These are phyloP conservation scores for Ascochyta pisi DNA, from an alignment of 2,329 filamentous ascomycete species.

Conservation along the genomic window DNA sequence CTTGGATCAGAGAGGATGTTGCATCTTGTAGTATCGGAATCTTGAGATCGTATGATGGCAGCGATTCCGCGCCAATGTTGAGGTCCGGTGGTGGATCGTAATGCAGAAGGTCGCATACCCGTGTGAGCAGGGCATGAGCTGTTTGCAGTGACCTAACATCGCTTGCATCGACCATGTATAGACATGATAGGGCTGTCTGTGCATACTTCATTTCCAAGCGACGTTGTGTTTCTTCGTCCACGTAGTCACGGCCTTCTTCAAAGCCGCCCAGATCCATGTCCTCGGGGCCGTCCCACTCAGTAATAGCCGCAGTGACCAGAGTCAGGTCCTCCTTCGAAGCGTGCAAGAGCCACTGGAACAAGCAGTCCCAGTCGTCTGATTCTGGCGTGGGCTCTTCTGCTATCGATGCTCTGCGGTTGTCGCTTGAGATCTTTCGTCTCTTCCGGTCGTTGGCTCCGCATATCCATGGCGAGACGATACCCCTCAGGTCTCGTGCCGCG, in stretches of 20 bases:
- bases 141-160: slow-evolving; percentile 65
- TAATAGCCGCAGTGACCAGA: slow-evolving; percentile 67
- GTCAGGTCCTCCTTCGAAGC: slow-evolving; percentile 67
- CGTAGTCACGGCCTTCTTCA: slow-evolving; percentile 58
- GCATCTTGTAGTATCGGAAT: slow-evolving; percentile 42
- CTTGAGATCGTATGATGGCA: slow-evolving; percentile 53
- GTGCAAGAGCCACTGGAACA: slow-evolving; percentile 70
- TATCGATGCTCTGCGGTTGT: slow-evolving; percentile 33
- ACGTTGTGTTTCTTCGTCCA: slow-evolving; percentile 66
- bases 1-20: slow-evolving; percentile 46
- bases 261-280: slow-evolving; percentile 73
- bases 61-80: slow-evolving; percentile 49
- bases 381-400: slow-evolving; percentile 46
- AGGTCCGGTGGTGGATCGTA: slow-evolving; percentile 63
- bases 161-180: slow-evolving; percentile 70
- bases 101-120: slow-evolving; percentile 66
- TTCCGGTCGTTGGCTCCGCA: slow-evolving; percentile 69
- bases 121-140: slow-evolving; percentile 66
- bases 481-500: slow-evolving; percentile 70
- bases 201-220: slow-evolving; percentile 70
- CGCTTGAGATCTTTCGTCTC: slow-evolving; percentile 52
- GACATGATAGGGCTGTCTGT: slow-evolving; percentile 70
- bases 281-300: slow-evolving; percentile 75
- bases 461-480: slow-evolving; percentile 76
- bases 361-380: slow-evolving; percentile 68